phyloP scores from a whole-genome alignment of 345 rosid genomes.

The Murraya paniculata region DNA sequence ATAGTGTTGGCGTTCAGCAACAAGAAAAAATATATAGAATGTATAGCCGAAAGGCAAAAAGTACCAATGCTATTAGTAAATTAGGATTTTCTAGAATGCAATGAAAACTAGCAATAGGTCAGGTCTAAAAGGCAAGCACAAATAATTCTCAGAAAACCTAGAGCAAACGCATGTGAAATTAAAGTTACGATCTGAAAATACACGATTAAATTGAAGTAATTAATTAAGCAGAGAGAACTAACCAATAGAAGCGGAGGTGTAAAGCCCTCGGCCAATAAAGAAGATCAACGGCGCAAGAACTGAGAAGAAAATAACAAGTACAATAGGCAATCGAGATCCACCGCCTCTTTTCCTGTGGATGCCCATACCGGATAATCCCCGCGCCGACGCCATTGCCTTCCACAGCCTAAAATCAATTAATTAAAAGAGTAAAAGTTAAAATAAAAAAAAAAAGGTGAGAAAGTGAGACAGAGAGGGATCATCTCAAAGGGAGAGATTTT shows the following conservation, averaged over 20 bases:
- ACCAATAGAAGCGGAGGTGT: slow-evolving; percentile 45
- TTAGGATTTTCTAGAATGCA: not conserved
- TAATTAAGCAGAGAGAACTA: slow-evolving; percentile 11
- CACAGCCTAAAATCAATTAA: slow-evolving; percentile 32
- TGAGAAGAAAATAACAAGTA: slow-evolving; percentile 49
- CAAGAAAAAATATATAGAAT: not conserved
- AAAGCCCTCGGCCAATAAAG: slow-evolving; percentile 71
- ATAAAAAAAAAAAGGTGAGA: not conserved
- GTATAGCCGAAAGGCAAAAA: not conserved
- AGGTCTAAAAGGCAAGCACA: not conserved
- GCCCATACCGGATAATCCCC: slow-evolving; percentile 45
- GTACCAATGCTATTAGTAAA: not conserved
- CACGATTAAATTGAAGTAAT: not conserved
- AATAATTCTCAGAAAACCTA: not conserved
- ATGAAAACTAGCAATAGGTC: not conserved
- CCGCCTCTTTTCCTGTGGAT: slow-evolving; percentile 39
- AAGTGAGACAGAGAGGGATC: not conserved
- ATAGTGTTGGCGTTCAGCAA: not conserved
- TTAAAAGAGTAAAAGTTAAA: not conserved
- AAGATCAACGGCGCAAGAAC: slow-evolving; percentile 61
- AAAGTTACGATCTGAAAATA: slow-evolving; percentile 20
- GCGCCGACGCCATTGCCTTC: slow-evolving; percentile 65
- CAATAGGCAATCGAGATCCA: slow-evolving; percentile 60
- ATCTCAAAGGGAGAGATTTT: not conserved
- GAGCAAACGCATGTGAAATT: not conserved